phyloP scores from a whole-genome alignment of 2,329 filamentous ascomycete genomes.

The Phaeosphaeria sp. region DNA sequence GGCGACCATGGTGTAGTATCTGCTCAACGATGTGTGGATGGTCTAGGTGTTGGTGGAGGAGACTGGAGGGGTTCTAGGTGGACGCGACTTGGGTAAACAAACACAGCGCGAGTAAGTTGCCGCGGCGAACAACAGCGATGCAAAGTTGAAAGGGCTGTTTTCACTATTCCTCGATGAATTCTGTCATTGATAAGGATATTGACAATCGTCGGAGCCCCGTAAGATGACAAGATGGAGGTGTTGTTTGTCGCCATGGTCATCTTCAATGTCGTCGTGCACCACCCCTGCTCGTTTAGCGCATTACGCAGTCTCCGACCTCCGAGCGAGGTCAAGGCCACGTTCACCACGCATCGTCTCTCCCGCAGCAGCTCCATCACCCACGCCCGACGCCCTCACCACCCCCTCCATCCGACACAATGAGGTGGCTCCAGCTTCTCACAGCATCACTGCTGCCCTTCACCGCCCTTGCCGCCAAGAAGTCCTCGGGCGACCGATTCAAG shows the following conservation, averaged over 20 bases:
- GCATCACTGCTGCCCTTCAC: conserved; percentile 68
- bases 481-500: conserved; percentile 69
- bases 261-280: not conserved
- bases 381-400: conserved; percentile 25
- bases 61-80: conserved; percentile 24
- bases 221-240: not conserved
- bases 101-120: conserved; percentile 24
- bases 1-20: conserved; percentile 32
- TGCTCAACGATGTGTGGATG: conserved; percentile 28
- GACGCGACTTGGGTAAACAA: conserved; percentile 46
- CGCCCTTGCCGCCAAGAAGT: conserved; percentile 69
- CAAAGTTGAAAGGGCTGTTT: not conserved
- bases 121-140: conserved; percentile 7
- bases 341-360: conserved; percentile 32
- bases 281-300: conserved; percentile 31
- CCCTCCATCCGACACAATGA: conserved; percentile 64
- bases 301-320: conserved; percentile 37
- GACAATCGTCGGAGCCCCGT: not conserved
- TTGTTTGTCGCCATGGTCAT: conserved; percentile 1
- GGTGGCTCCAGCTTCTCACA: conserved; percentile 66
- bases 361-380: conserved; percentile 20
- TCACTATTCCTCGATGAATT: not conserved
- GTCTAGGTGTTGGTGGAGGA: conserved; percentile 15
- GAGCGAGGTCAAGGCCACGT: conserved; percentile 41
- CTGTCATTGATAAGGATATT: not conserved